Percentiles rank a stretch among this genome's conserved stretches.
phyloP scores from a whole-genome alignment of 306 rosid genomes.

The Fragaria vesca region DNA sequence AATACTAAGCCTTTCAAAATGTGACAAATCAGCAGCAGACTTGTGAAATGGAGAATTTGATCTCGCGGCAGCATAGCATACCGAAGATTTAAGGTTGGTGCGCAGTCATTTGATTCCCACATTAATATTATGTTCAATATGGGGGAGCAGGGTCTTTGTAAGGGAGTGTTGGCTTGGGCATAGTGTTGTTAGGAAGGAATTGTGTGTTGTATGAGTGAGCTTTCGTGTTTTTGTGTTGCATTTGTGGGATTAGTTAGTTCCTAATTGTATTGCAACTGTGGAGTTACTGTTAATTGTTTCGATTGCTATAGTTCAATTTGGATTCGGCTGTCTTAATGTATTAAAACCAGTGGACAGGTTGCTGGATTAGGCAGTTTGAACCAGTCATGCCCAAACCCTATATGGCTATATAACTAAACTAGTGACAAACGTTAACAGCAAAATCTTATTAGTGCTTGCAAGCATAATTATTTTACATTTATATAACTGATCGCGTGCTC shows the following conservation, averaged over 20 bases:
- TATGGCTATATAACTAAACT: neutral
- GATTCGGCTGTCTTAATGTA: neutral
- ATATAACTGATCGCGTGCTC: neutral
- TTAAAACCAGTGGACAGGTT: neutral
- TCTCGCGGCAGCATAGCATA: conserved; percentile 27
- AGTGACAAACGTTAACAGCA: neutral
- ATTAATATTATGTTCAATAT: conserved; percentile 48
- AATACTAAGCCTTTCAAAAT: conserved; percentile 12
- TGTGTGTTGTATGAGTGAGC: conserved; percentile 68
- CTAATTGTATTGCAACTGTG: conserved; percentile 39
- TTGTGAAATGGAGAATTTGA: conserved; percentile 24
- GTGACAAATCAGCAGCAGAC: conserved; percentile 5
- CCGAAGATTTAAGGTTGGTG: conserved; percentile 27
- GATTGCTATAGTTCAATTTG: neutral
- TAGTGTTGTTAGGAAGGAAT: conserved; percentile 42
- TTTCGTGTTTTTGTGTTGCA: conserved; percentile 37
- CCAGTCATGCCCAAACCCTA: neutral
- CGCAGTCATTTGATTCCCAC: conserved; percentile 35
- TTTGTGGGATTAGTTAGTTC: conserved; percentile 43
- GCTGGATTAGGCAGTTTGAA: neutral
- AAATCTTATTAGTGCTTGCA: neutral
- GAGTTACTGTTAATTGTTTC: conserved; percentile 21
- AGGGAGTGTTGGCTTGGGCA: conserved; percentile 44
- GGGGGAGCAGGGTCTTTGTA: conserved; percentile 43
- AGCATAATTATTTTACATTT: neutral